phyloP scores from a whole-genome alignment of 352 stramenopile genomes.

The Pythium myriotylum region DNA sequence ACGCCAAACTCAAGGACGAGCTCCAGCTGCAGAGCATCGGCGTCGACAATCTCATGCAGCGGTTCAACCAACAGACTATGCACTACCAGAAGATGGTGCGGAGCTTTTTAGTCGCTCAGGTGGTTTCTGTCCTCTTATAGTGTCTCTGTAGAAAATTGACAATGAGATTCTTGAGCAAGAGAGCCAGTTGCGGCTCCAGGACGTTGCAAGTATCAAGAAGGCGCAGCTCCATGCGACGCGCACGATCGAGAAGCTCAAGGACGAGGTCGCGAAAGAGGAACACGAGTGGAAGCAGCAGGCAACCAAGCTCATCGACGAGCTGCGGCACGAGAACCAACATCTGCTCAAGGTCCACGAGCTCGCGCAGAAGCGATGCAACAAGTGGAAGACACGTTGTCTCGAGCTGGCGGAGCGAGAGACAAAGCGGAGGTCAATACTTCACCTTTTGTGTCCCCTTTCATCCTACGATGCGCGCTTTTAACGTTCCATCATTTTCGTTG shows the following conservation, averaged over 20 bases:
- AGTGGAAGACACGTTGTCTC: conserved; percentile 68
- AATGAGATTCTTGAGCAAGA: conserved; percentile 79
- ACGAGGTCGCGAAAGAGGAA: conserved; percentile 52
- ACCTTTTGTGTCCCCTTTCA: background rate
- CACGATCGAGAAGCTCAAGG: conserved; percentile 66
- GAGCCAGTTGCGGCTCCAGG: conserved; percentile 60
- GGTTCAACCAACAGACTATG: conserved; percentile 66
- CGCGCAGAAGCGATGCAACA: conserved; percentile 66
- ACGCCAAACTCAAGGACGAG: conserved; percentile 83
- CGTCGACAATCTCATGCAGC: conserved; percentile 81
- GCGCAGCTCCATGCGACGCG: conserved; percentile 51
- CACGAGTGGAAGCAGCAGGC: conserved; percentile 57
- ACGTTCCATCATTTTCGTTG: background rate
- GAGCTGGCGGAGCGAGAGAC: conserved; percentile 51
- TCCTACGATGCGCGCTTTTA: background rate
- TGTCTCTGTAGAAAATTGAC: conserved; percentile 60
- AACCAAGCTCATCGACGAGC: conserved; percentile 52
- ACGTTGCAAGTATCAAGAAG: conserved; percentile 68
- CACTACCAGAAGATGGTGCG: conserved; percentile 67
- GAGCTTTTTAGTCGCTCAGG: no score
- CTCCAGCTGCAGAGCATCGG: conserved; percentile 77
- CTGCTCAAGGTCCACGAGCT: conserved; percentile 57
- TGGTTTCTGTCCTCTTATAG: no score
- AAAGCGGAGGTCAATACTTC: conserved; percentile 24
- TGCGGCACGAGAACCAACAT: conserved; percentile 66